Base-by-base conservation (phyloP, 2,329 filamentous ascomycete genomes). In the Calonectria montana region DNA sequence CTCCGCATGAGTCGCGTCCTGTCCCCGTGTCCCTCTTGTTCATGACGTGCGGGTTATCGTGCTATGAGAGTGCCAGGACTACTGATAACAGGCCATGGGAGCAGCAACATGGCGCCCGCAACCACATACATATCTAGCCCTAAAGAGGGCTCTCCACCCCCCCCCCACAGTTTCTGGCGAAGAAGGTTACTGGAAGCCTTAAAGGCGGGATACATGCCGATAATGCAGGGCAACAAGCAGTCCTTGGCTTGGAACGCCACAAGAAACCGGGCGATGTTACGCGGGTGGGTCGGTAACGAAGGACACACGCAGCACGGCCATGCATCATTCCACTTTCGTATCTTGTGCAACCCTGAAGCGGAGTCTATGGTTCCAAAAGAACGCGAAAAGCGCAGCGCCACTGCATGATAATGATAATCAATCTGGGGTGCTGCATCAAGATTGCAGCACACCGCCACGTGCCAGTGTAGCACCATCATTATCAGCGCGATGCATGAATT, bases 311-410 rank as follows among this genome's bases (percentile, higher is more conserved):
- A 57, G n/a, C 31, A 12, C 53, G n/a, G n/a, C 16, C 53, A 59
- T 21, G 21, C 53, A 59, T 59, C 53, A 59, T 59, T 59, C 53
- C 53, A 23, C 35, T 59, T 59, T 59, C n/a, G 35, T 59, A 21
- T 23, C 31, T 21, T 12, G 31, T 35, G 31, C 31, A 12, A 35
- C 31, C 2, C 13, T 35, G 31, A 16, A 4, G 53, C 21, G 53
- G 53, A 59, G 53, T 39, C 37, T 4, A 13, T 21, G 31, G 37
- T 59, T 31, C 31, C 31, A 37, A 23, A 31, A 59, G n/a, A 12
- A 9, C 23, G 8, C 9, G 13, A 39, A 16, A 9, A 39, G 31
- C 27, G 18, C n/a, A 23, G 29, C 50, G 53, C 53, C 37, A 59
- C 35, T 39, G 31, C 53, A 59, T 25, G 53, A 59, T 59, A 39